Conservation (phyloP, 75 land plant genomes). For the Cupressus sempervirens region DNA sequence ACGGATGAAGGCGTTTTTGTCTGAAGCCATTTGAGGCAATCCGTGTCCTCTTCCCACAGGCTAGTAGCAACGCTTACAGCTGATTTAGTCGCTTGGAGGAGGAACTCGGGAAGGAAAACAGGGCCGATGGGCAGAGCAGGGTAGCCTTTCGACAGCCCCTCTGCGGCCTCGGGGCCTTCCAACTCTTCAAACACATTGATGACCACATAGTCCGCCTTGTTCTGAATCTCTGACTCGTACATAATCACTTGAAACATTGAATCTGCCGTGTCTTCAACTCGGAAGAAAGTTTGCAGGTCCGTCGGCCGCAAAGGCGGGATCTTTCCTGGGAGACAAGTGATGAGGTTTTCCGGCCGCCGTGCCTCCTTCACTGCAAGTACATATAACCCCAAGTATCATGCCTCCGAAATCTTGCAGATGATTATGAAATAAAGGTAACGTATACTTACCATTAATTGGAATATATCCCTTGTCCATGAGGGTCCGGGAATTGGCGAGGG, state of each 20-base stretch:
- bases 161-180: background rate
- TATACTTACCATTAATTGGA: background rate
- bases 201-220: constrained; percentile 8
- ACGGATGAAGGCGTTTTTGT: constrained; percentile 10
- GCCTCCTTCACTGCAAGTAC: background rate
- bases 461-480: background rate
- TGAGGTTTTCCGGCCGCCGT: background rate
- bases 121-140: constrained; percentile 9
- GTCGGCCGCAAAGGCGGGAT: background rate
- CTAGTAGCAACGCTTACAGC: background rate
- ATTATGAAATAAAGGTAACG: too few species aligned
- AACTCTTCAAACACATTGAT: constrained; percentile 6
- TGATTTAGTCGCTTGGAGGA: background rate
- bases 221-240: constrained; percentile 3
- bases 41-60: constrained; percentile 19
- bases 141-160: constrained; percentile 3
- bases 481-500: background rate
- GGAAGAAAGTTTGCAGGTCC: background rate
- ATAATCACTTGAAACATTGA: background rate
- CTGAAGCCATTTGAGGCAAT: constrained; percentile 18
- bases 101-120: background rate
- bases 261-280: background rate
- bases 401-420: too few species aligned
- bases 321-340: background rate
- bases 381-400: too few species aligned